These are phyloP conservation scores for Amniculicola lignicola DNA, from an alignment of 495 filamentous ascomycete genomes.

Conservation along the genomic window DNA sequence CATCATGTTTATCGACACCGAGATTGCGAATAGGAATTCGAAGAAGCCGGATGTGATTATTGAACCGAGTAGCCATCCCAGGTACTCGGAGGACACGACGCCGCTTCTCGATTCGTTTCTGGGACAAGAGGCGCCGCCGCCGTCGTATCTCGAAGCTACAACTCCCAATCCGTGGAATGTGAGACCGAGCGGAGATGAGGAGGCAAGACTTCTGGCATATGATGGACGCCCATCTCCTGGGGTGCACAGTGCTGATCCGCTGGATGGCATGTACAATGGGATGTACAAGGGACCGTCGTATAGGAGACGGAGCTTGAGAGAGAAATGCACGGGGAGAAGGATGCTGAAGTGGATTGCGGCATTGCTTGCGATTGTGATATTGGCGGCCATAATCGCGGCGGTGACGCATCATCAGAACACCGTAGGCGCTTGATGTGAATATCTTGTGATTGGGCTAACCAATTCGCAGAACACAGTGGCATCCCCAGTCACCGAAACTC, in stretches of 20 bases:
- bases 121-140: constrained; percentile 12
- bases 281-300: constrained; percentile 1
- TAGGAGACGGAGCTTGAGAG: constrained; percentile 10
- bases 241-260: neutral
- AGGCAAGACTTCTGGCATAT: constrained; percentile 3
- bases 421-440: neutral
- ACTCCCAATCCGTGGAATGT: constrained; percentile 17
- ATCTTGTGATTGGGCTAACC: neutral
- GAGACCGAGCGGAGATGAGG: constrained; percentile 17
- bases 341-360: constrained; percentile 13
- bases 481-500: too few relatives aligned
- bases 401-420: neutral
- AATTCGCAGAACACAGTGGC: neutral
- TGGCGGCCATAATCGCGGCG: constrained; percentile 11
- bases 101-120: constrained; percentile 13
- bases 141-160: constrained; percentile 22
- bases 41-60: neutral
- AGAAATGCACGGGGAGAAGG: constrained; percentile 15
- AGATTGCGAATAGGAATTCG: constrained; percentile 5
- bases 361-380: constrained; percentile 1
- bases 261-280: constrained; percentile 10
- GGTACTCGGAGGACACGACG: neutral
- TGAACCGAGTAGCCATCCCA: neutral
- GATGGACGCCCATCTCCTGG: neutral
- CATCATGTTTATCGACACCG: constrained; percentile 25